These are phyloP conservation scores for Barbarea vulgaris DNA, from an alignment of 345 rosid genomes.

Conservation along the genomic window DNA sequence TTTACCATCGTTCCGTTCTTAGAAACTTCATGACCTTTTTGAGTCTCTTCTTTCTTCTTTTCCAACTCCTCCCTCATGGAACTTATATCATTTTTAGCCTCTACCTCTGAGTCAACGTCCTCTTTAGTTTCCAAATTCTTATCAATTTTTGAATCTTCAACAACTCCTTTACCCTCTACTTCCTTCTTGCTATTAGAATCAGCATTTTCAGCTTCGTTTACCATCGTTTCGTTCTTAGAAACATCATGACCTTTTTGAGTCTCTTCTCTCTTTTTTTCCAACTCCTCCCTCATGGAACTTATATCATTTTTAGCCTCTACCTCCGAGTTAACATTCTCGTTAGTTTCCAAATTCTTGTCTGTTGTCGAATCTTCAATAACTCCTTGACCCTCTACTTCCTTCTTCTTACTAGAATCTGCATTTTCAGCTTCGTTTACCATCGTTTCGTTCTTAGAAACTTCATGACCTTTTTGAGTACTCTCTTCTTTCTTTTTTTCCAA, in stretches of 20 bases:
- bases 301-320: neutral
- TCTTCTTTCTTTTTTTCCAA: conserved; percentile 15
- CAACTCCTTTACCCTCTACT: conserved; percentile 4
- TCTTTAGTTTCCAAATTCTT: conserved; percentile 16
- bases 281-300: neutral
- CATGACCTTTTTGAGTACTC: neutral
- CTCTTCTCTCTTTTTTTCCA: neutral
- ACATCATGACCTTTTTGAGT: neutral
- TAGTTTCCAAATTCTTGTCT: neutral
- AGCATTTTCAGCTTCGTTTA: neutral
- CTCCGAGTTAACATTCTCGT: neutral
- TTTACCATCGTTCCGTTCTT: neutral
- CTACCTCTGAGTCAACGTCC: neutral
- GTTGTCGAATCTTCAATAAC: neutral
- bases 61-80: neutral
- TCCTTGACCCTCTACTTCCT: neutral
- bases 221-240: neutral
- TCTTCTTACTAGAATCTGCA: neutral
- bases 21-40: neutral
- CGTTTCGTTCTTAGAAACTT: neutral
- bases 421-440: neutral
- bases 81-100: no score
- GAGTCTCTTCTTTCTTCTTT: conserved; percentile 2
- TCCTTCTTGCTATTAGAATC: neutral
- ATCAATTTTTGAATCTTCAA: neutral